Evolutionary conservation across 441 rosid species (phyloP), one percentile per base, ranked within the genome.

Genomic region (Adansonia rubrostipa): DNA sequence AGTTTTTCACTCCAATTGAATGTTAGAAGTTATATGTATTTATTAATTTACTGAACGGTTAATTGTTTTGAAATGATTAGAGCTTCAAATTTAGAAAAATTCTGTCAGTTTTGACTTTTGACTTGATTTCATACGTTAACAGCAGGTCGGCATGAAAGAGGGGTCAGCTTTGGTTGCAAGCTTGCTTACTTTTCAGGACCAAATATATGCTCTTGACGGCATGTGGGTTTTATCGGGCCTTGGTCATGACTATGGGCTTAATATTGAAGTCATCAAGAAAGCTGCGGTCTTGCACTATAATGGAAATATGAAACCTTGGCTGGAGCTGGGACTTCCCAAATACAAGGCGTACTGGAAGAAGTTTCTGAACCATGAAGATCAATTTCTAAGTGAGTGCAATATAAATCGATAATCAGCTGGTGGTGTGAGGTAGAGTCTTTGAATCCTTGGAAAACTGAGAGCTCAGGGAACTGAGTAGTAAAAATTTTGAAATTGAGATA

Each of bases 251-350:
- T 84, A 85, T 84, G 86, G 83, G 53, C 83, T 92, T 63, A 68
- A 82, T 73, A 75, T 47, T 62, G 69, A 86, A 80, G 82, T 28
- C 78, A 87, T 89, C 71, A 86, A 81, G 82, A 86, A 84, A 75
- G 97, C 97, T 76, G 88, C 91, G 45, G 87, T 92, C 7, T 73
- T 96, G 86, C 99, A 96, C 87, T 96, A 89, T 57, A 96, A 93
- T 79, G 99, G 99, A 76, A 89, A 91, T 85, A 91, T 92, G 98
- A 95, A 95, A 86, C 99, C 99, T 76, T 95, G 99, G 99, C 92
- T 93, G 53, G 99, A 96, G 82, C 80, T 96, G 80, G 99, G 99
- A 77, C 93, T 96, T 82, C 90, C 92, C 3, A 88, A 85, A 81
- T 96, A 94, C 84, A 96, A 87, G 84, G 77, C 9, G 60, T 90